Percentiles rank a stretch among this genome's conserved stretches.
These are phyloP conservation scores for Coffea humblotiana DNA, from an alignment of 305 asterid genomes.

Conservation along the genomic window DNA sequence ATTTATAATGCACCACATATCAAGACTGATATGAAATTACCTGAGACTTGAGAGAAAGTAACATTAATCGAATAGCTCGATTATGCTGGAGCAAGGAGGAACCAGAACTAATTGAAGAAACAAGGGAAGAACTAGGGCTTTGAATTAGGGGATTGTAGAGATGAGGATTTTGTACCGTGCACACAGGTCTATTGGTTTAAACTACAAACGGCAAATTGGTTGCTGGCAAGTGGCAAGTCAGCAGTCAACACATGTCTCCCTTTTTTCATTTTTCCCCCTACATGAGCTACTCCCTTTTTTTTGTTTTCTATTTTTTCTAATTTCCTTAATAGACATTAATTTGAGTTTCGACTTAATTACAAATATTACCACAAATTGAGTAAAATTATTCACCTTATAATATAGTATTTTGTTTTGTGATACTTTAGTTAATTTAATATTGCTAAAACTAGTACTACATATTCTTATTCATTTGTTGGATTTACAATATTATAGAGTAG, in stretches of 20 bases:
- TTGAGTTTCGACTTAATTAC: too few species aligned
- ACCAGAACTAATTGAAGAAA: not conserved
- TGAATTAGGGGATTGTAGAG: not conserved
- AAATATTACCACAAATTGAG: too few species aligned
- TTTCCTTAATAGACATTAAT: too few species aligned
- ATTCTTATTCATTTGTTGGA: too few species aligned
- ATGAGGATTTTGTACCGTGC: not conserved
- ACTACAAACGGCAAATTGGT: not conserved
- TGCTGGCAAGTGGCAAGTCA: not conserved
- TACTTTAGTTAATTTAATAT: too few species aligned
- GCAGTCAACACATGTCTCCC: not conserved
- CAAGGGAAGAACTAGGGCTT: not conserved
- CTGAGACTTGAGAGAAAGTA: not conserved
- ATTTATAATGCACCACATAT: not conserved
- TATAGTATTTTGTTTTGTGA: too few species aligned
- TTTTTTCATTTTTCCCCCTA: too few species aligned
- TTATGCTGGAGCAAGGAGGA: not conserved
- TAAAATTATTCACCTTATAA: too few species aligned
- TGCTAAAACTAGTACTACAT: too few species aligned
- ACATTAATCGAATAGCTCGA: not conserved
- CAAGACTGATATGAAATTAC: not conserved
- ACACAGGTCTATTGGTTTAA: not conserved
- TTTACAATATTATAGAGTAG: too few species aligned
- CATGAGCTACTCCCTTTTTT: too few species aligned
- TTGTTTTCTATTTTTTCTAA: too few species aligned